Evolutionary conservation across 2,329 filamentous ascomycete genomes (phyloP).

Genomic region (Beauveria pseudobassiana): DNA sequence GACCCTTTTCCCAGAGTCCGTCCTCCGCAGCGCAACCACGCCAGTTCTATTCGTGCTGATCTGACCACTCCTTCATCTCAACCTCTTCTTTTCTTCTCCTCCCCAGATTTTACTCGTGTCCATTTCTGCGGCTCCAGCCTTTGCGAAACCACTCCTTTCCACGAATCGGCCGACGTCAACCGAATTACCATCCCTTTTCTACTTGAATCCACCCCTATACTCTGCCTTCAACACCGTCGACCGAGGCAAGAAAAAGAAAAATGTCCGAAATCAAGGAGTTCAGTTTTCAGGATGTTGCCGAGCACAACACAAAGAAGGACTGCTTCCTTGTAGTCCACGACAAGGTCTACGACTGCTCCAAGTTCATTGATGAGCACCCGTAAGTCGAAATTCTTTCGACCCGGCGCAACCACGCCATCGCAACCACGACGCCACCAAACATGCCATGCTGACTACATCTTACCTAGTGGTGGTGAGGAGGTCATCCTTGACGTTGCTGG

Average conservation of each 20-base stretch:
- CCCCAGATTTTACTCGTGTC: not conserved
- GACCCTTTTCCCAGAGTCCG: slow-evolving; percentile 7
- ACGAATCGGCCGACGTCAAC: not conserved
- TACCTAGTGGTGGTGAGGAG: slow-evolving; percentile 84
- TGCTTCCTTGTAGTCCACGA: slow-evolving; percentile 88
- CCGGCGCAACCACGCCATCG: not conserved
- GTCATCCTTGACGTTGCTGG: slow-evolving; percentile 93
- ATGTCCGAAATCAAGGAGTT: slow-evolving; percentile 38
- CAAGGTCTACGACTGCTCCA: slow-evolving; percentile 85
- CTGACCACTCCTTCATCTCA: slow-evolving; percentile 4
- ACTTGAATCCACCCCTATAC: not conserved
- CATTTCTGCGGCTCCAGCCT: not conserved
- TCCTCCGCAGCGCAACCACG: not conserved
- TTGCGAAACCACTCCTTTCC: not conserved
- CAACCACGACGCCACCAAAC: not conserved
- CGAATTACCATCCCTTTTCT: not conserved
- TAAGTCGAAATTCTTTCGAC: slow-evolving; percentile 35
- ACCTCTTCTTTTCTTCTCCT: not conserved
- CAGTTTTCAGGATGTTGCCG: slow-evolving; percentile 74
- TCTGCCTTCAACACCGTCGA: not conserved
- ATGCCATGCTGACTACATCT: not conserved
- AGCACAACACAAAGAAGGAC: slow-evolving; percentile 91
- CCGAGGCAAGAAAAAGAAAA: slow-evolving; percentile 16
- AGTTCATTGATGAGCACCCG: slow-evolving; percentile 97
- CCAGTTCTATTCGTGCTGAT: not conserved